phyloP scores from a whole-genome alignment of 129 eudicot genomes.

The Tanacetum coccineum region DNA sequence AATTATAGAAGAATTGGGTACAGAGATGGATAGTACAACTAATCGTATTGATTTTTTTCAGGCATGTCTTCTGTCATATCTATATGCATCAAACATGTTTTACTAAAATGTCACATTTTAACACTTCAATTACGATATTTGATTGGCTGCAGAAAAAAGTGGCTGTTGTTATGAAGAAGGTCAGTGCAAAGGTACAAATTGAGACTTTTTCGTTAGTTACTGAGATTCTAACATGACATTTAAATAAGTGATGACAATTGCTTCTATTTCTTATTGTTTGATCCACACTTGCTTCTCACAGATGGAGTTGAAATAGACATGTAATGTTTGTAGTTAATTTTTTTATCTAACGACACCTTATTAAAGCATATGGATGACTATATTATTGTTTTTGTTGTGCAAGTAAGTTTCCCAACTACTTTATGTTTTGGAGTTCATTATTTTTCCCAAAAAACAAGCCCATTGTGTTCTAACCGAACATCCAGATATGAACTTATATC shows the following conservation, averaged over 20 bases:
- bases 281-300: neutral
- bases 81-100: neutral
- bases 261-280: neutral
- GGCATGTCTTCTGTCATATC: constrained; percentile 25
- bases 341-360: too few relatives aligned
- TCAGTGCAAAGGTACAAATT: constrained; percentile 92
- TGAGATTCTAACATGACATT: neutral
- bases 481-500: too few relatives aligned
- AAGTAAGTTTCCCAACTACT: too few relatives aligned
- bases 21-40: constrained; percentile 88
- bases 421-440: too few relatives aligned
- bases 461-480: too few relatives aligned
- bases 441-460: too few relatives aligned
- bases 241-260: too few relatives aligned
- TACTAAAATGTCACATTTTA: neutral
- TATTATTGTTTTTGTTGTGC: too few relatives aligned
- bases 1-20: constrained; percentile 74
- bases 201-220: too few relatives aligned
- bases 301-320: constrained; percentile 6
- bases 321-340: too few relatives aligned
- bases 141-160: constrained; percentile 74
- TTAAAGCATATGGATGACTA: too few relatives aligned
- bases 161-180: constrained; percentile 85
- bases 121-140: neutral
- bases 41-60: constrained; percentile 94